Conservation (phyloP, 495 filamentous ascomycete species). For the Xylaria venustula region DNA sequence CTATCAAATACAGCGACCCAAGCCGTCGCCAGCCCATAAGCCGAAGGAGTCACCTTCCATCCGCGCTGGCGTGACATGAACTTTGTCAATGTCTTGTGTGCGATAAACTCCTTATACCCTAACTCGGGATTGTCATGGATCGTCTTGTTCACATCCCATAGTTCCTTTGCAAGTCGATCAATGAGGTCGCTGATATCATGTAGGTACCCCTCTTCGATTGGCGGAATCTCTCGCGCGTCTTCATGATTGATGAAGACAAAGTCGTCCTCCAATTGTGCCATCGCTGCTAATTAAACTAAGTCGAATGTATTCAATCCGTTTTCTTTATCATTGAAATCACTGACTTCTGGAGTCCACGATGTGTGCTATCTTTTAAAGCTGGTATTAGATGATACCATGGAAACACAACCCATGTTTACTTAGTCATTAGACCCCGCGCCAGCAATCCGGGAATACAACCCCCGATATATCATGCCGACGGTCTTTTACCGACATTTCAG, state of each 20-base stretch:
- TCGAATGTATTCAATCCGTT: too few relatives aligned
- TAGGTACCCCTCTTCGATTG: conserved; percentile 18
- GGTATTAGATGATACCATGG: too few relatives aligned
- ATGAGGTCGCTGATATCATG: conserved; percentile 38
- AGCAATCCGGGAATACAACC: background rate
- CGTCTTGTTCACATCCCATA: conserved; percentile 46
- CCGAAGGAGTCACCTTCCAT: conserved; percentile 55
- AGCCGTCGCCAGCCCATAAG: conserved; percentile 55
- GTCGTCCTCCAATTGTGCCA: conserved; percentile 21
- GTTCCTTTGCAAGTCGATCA: conserved; percentile 31
- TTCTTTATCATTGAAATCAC: too few relatives aligned
- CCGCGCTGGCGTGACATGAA: conserved; percentile 53
- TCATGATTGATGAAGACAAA: conserved; percentile 29
- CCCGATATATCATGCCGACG: background rate
- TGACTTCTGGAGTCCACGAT: too few relatives aligned
- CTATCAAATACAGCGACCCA: conserved; percentile 54
- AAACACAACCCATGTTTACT: background rate
- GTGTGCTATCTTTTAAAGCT: too few relatives aligned
- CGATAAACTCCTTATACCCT: conserved; percentile 55
- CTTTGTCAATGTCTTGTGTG: conserved; percentile 56
- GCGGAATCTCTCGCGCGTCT: conserved; percentile 14
- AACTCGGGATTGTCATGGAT: conserved; percentile 64
- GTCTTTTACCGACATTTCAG: background rate
- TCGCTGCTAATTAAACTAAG: background rate
- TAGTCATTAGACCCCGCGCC: conserved; percentile 2